These are phyloP conservation scores for Hericium rajendrae DNA, from an alignment of 768 basidiomycete species.

Conservation along the genomic window DNA sequence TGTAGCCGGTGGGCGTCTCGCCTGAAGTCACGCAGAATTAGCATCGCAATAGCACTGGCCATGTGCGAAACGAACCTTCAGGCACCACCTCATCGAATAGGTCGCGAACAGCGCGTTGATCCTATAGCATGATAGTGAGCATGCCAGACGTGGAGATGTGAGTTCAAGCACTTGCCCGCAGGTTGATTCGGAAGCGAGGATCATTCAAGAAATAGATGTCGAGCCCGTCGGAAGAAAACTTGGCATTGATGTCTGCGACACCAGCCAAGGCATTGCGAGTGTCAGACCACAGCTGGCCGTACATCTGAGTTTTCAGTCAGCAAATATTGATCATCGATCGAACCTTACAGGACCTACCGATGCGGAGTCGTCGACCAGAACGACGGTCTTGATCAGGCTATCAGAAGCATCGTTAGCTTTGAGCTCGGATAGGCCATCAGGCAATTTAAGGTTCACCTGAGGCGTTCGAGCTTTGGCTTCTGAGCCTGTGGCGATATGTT, in stretches of 20 bases:
- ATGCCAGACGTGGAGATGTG: too few species aligned
- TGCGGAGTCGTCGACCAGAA: slow-evolving; percentile 31
- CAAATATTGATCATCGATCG: too few species aligned
- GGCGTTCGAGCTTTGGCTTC: too few species aligned
- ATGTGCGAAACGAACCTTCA: not conserved
- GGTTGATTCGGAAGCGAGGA: slow-evolving; percentile 1
- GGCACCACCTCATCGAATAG: slow-evolving; percentile 8
- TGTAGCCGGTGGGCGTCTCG: too few species aligned
- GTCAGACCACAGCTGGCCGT: slow-evolving; percentile 29
- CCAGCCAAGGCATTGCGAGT: slow-evolving; percentile 33
- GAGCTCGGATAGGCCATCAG: too few species aligned
- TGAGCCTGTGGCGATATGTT: too few species aligned
- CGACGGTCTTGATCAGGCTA: slow-evolving; percentile 23
- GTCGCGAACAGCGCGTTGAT: slow-evolving; percentile 1
- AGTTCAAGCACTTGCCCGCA: slow-evolving; percentile 15
- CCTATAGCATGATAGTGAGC: not conserved
- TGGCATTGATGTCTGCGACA: slow-evolving; percentile 27
- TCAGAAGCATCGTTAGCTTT: too few species aligned
- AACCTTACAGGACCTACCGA: slow-evolving; percentile 19
- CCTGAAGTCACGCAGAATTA: slow-evolving; percentile 1
- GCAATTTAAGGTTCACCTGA: too few species aligned
- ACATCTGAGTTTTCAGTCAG: slow-evolving; percentile 23
- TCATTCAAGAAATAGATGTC: slow-evolving; percentile 35
- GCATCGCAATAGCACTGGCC: slow-evolving; percentile 4
- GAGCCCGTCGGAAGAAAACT: slow-evolving; percentile 28